Conservation (phyloP, 1,139 yeast genomes). For the Hansenula lynferdii region DNA sequence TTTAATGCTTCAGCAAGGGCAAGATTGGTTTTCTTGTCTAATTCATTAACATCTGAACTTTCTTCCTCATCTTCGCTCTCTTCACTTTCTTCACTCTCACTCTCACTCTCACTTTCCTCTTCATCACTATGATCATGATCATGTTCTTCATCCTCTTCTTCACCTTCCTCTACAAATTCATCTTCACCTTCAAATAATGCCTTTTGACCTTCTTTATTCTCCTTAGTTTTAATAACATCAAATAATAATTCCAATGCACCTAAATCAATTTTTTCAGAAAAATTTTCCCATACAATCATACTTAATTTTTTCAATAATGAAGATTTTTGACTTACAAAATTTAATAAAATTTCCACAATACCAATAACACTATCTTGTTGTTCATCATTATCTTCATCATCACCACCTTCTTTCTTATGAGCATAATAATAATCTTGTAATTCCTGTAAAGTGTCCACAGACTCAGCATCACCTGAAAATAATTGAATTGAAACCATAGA, state of each 20-base stretch:
- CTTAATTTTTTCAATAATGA: constrained; percentile 68
- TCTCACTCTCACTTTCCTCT: constrained; percentile 25
- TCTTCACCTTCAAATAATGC: constrained; percentile 66
- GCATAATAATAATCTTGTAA: constrained; percentile 49
- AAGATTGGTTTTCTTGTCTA: constrained; percentile 64
- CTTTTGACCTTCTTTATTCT: constrained; percentile 78
- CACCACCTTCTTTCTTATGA: constrained; percentile 27
- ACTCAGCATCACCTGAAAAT: constrained; percentile 75
- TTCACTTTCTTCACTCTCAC: constrained; percentile 29
- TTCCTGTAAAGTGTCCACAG: constrained; percentile 72
- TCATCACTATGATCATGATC: constrained; percentile 32
- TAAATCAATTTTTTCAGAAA: constrained; percentile 41
- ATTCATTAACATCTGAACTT: constrained; percentile 36
- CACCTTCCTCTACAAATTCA: constrained; percentile 40
- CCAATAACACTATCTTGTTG: constrained; percentile 46
- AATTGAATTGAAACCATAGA: constrained; percentile 78
- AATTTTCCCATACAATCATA: constrained; percentile 70
- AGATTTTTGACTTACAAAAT: constrained; percentile 71
- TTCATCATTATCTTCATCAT: constrained; percentile 26
- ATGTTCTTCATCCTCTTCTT: constrained; percentile 28
- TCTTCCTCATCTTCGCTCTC: constrained; percentile 25
- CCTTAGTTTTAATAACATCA: constrained; percentile 69
- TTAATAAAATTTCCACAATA: constrained; percentile 74
- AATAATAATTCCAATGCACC: constrained; percentile 54
- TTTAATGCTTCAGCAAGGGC: constrained; percentile 80